Base-by-base conservation (phyloP, 163 green algal species). In the Scenedesmus sp. region DNA sequence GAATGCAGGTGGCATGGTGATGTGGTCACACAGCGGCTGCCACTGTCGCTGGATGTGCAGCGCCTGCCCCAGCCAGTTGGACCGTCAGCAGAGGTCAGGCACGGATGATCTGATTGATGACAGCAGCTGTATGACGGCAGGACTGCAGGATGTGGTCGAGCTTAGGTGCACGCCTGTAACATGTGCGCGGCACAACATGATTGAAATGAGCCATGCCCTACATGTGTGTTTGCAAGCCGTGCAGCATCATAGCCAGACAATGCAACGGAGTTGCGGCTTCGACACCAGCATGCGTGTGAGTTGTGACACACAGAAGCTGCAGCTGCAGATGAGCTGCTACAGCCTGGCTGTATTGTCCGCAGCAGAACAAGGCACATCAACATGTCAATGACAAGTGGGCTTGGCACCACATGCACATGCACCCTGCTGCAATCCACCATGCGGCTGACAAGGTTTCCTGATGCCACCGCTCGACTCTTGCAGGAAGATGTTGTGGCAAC, bases 401-500 rank as follows among this genome's bases (percentile, higher is more conserved):
- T 18, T n/a, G 3, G 65, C 37, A 70, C 9, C 35, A 40, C 6
- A n/a, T 4, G 12, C 2, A 46, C 49, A 49, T 30, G 26, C 44
- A 5, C 44, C 12, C 43, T 30, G 15, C 3, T 87, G 16, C 18
- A 53, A 37, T 33, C 13, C 4, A 35, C 80, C 26, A 44, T 33
- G 6, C 37, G 59, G 16, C 37, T 10, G 33, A 53, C 15, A 49
- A 3, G 0, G 1, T 16, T 51, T 18, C 9, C n/a, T 44, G 30
- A n/a, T 70, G 24, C 43, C 46, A 46, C 4, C 18, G 15, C 49
- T 35, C 33, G n/a, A 13, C 7, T 86, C n/a, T 43, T 81, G 72
- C 85, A 90, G 85, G 85, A 90, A 33, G 15, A 33, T 33, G 26
- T 51, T 37, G 72, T 90, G 3, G 70, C 85, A 24, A 90, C 70